These are phyloP conservation scores for Xanthoceras sorbifolium DNA, from an alignment of 345 rosid species.

Conservation along the genomic window DNA sequence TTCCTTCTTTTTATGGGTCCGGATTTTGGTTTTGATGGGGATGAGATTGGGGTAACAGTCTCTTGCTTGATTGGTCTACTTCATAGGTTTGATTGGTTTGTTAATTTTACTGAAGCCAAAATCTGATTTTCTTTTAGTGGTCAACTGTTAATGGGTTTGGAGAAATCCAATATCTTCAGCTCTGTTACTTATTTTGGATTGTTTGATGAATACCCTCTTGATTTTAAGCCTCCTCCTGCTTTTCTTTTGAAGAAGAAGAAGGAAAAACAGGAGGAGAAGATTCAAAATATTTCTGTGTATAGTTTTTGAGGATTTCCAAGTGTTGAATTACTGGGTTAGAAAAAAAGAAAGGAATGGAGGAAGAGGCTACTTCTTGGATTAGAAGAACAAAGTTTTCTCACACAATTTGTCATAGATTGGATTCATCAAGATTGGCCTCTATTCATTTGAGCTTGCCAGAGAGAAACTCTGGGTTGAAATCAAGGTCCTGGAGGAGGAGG, in stretches of 20 bases:
- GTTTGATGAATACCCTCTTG: slow-evolving; percentile 18
- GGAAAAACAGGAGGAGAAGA: slow-evolving; percentile 19
- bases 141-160: slow-evolving; percentile 27
- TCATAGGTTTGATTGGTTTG: slow-evolving; percentile 41
- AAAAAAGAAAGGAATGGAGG: slow-evolving; percentile 53
- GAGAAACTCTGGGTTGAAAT: slow-evolving; percentile 37
- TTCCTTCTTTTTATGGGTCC: slow-evolving; percentile 15
- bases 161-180: slow-evolving; percentile 22
- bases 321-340: no score
- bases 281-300: slow-evolving; percentile 13
- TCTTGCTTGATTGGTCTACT: slow-evolving; percentile 23
- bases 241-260: slow-evolving; percentile 28
- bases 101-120: slow-evolving; percentile 20
- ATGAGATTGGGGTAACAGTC: slow-evolving; percentile 35
- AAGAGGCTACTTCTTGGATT: slow-evolving; percentile 77
- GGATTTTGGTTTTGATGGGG: slow-evolving; percentile 25
- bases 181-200: slow-evolving; percentile 25
- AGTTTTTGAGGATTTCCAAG: no score
- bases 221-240: slow-evolving; percentile 20
- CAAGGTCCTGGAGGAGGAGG: slow-evolving; percentile 38
- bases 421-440: slow-evolving; percentile 58
- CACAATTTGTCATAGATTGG: slow-evolving; percentile 77
- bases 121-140: slow-evolving; percentile 19
- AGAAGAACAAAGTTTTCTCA: slow-evolving; percentile 91
- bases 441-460: slow-evolving; percentile 42